Conservation (phyloP, 306 rosid genomes). For the Begonia peltatifolia region DNA sequence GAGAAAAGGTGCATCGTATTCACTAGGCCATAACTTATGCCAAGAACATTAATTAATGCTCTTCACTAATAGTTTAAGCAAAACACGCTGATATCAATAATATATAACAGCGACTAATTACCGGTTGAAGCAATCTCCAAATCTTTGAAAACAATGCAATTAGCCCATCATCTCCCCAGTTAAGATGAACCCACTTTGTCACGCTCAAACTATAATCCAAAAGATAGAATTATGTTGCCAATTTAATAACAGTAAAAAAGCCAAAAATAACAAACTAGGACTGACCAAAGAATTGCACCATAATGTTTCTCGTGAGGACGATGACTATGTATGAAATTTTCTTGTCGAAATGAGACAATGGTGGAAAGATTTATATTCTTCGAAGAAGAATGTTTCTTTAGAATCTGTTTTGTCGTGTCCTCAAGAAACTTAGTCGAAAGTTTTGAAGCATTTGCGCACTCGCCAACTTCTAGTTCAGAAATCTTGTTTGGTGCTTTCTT, state of each 20-base stretch:
- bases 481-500: constrained; percentile 22
- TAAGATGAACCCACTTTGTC: constrained; percentile 90
- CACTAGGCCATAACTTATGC: too few relatives aligned
- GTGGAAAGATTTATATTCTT: constrained; percentile 24
- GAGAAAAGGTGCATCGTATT: background rate
- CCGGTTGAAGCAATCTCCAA: constrained; percentile 76
- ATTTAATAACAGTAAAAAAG: background rate
- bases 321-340: constrained; percentile 48
- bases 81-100: background rate
- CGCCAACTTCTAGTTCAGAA: constrained; percentile 20
- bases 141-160: constrained; percentile 56
- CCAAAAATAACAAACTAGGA: background rate
- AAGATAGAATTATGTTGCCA: constrained; percentile 12
- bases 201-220: constrained; percentile 78
- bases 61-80: too few relatives aligned
- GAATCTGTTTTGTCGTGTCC: constrained; percentile 18
- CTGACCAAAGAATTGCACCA: constrained; percentile 78
- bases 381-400: constrained; percentile 18
- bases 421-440: constrained; percentile 13
- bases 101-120: constrained; percentile 12
- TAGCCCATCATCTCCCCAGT: constrained; percentile 93
- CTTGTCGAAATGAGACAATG: constrained; percentile 51
- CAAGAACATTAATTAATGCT: too few relatives aligned
- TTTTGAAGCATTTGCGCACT: constrained; percentile 20
- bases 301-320: constrained; percentile 37